A percentile compares a stretch with the other conserved stretches of the same genome.
Conservation (phyloP, 441 rosid species). For the Gossypium trilobum region DNA sequence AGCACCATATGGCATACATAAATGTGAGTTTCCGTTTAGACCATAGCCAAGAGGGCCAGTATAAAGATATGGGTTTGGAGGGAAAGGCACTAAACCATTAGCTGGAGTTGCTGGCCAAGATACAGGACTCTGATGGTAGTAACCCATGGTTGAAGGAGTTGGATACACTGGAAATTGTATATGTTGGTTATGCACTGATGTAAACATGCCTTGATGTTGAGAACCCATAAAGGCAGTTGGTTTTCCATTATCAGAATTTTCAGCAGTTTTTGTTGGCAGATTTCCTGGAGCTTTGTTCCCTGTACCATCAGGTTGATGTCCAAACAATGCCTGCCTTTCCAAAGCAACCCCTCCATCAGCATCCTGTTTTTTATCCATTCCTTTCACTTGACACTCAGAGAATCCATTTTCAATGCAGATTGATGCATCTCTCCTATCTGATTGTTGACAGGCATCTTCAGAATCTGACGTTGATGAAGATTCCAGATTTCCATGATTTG, state of each 20-base stretch:
- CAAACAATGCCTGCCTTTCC: slow-evolving; percentile 27
- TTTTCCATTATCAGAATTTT: slow-evolving; percentile 32
- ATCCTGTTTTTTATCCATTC: slow-evolving; percentile 27
- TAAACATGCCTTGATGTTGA: slow-evolving; percentile 43
- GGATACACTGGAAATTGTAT: slow-evolving; percentile 52
- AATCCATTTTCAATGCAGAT: slow-evolving; percentile 32
- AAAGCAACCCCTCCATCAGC: slow-evolving; percentile 26
- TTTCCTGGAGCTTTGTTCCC: slow-evolving; percentile 28
- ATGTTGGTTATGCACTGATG: slow-evolving; percentile 47
- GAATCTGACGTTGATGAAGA: slow-evolving; percentile 68
- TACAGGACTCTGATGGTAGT: slow-evolving; percentile 74
- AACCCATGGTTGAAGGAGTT: slow-evolving; percentile 59
- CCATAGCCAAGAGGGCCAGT: slow-evolving; percentile 52
- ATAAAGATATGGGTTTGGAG: slow-evolving; percentile 57
- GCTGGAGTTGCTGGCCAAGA: slow-evolving; percentile 67
- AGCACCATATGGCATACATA: slow-evolving; percentile 61
- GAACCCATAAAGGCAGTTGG: slow-evolving; percentile 32
- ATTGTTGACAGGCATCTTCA: slow-evolving; percentile 63
- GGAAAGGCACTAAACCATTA: slow-evolving; percentile 50
- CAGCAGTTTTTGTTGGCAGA: slow-evolving; percentile 27
- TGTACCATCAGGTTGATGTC: slow-evolving; percentile 27
- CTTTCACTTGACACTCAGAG: slow-evolving; percentile 30
- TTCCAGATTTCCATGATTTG: slow-evolving; percentile 42
- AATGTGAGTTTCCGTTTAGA: slow-evolving; percentile 44
- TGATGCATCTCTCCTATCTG: slow-evolving; percentile 48